Percentiles rank a stretch among this genome's conserved stretches.
These are phyloP conservation scores for Saturnispora saitoi DNA, from an alignment of 805 yeast species.

Conservation along the genomic window DNA sequence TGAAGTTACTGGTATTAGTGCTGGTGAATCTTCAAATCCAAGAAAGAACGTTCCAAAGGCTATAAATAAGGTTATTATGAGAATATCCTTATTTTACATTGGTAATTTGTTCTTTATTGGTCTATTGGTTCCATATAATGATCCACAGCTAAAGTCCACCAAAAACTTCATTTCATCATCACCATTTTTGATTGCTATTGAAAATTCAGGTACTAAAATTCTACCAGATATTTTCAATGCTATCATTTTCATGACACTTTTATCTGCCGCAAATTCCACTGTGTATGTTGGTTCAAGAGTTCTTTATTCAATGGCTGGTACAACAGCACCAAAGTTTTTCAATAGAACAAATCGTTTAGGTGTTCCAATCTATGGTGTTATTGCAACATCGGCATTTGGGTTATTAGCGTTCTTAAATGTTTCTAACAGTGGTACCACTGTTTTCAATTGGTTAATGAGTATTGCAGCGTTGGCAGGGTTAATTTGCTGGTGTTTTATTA, in stretches of 20 bases:
- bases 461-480: conserved; percentile 54
- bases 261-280: conserved; percentile 72
- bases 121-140: conserved; percentile 58
- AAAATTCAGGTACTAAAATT: conserved; percentile 55
- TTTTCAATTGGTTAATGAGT: conserved; percentile 57
- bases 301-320: conserved; percentile 51
- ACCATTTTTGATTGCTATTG: conserved; percentile 64
- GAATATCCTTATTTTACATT: conserved; percentile 60
- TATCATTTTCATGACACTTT: conserved; percentile 54
- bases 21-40: conserved; percentile 66
- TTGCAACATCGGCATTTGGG: conserved; percentile 44
- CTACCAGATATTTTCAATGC: conserved; percentile 66
- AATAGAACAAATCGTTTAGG: conserved; percentile 50
- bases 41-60: conserved; percentile 63
- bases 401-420: conserved; percentile 55
- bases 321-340: conserved; percentile 50
- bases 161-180: conserved; percentile 43
- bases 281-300: conserved; percentile 64
- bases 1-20: conserved; percentile 63
- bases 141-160: conserved; percentile 36
- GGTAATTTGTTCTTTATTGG: conserved; percentile 60
- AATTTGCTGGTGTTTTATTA: conserved; percentile 56
- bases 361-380: conserved; percentile 50
- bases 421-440: conserved; percentile 44
- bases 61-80: conserved; percentile 53